Conservation (phyloP, 192 early-diverging fungal genomes). For the Dissophora globulifera region DNA sequence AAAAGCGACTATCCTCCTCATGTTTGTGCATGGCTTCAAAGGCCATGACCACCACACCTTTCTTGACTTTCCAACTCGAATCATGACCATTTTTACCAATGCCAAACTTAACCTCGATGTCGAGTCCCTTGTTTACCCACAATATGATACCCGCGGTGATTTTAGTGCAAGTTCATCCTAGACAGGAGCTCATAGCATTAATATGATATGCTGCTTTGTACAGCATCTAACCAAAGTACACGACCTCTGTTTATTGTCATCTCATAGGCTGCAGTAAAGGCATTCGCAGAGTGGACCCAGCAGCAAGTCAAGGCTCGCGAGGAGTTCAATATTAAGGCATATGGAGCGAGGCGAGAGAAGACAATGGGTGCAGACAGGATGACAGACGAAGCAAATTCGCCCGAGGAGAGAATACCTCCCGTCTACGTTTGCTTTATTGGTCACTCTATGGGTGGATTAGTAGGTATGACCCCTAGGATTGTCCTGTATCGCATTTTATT, state of each 20-base stretch:
- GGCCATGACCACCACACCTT: conserved; percentile 58
- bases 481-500: too few species aligned
- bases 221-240: background rate
- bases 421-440: conserved; percentile 50
- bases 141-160: conserved; percentile 67
- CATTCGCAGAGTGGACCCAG: conserved; percentile 61
- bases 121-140: conserved; percentile 62
- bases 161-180: conserved; percentile 29
- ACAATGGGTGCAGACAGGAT: background rate
- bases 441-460: conserved; percentile 71
- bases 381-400: background rate
- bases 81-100: conserved; percentile 59
- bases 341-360: conserved; percentile 8
- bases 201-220: too few species aligned
- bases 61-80: conserved; percentile 63
- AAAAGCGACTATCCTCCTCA: conserved; percentile 57
- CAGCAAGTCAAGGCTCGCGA: conserved; percentile 48
- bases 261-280: conserved; percentile 52
- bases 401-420: conserved; percentile 18
- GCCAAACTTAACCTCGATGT: conserved; percentile 51
- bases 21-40: conserved; percentile 70
- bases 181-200: too few species aligned
- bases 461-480: too few species aligned
- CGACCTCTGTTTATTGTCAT: background rate
- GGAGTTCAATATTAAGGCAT: conserved; percentile 15